Percentiles rank a stretch among this genome's conserved stretches.
These are phyloP conservation scores for Seiridium unicorne DNA, from an alignment of 2,329 filamentous ascomycete genomes.

Conservation along the genomic window DNA sequence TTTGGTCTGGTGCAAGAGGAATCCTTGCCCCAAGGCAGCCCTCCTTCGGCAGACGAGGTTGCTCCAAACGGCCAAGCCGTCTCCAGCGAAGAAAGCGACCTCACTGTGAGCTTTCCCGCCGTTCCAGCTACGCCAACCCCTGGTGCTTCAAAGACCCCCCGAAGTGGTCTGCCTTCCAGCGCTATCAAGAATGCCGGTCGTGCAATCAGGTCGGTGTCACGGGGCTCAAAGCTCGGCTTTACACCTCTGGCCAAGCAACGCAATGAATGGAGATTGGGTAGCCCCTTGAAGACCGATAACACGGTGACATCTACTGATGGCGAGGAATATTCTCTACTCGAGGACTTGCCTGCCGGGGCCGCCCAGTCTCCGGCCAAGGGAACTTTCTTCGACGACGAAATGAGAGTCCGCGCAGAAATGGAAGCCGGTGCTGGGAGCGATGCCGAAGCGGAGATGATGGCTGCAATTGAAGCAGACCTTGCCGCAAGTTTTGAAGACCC, in stretches of 20 bases:
- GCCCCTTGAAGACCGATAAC: slow-evolving; percentile 41
- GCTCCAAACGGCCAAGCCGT: slow-evolving; percentile 27
- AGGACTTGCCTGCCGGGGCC: slow-evolving; percentile 17
- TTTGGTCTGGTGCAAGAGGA: slow-evolving; percentile 49
- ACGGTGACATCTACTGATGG: slow-evolving; percentile 23
- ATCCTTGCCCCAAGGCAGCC: slow-evolving; percentile 38
- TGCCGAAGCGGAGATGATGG: slow-evolving; percentile 31
- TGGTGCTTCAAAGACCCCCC: slow-evolving; percentile 18
- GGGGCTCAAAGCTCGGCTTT: slow-evolving; percentile 48
- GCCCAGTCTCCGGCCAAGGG: slow-evolving; percentile 40
- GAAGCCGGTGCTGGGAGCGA: slow-evolving; percentile 25
- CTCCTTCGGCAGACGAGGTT: slow-evolving; percentile 56
- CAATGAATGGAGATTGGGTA: slow-evolving; percentile 61
- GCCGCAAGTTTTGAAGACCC: slow-evolving; percentile 32
- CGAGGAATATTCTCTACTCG: slow-evolving; percentile 23
- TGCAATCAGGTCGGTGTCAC: slow-evolving; percentile 27
- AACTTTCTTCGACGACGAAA: slow-evolving; percentile 62
- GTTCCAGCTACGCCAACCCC: slow-evolving; percentile 43
- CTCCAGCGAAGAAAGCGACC: slow-evolving; percentile 18
- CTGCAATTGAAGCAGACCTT: slow-evolving; percentile 31
- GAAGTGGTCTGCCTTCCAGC: slow-evolving; percentile 20
- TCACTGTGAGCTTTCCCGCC: slow-evolving; percentile 24
- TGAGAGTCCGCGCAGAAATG: slow-evolving; percentile 32
- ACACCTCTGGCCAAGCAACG: slow-evolving; percentile 63
- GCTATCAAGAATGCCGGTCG: slow-evolving; percentile 24